phyloP scores from a whole-genome alignment of 768 basidiomycete genomes.

The Phlebiopsis flavidoalba region DNA sequence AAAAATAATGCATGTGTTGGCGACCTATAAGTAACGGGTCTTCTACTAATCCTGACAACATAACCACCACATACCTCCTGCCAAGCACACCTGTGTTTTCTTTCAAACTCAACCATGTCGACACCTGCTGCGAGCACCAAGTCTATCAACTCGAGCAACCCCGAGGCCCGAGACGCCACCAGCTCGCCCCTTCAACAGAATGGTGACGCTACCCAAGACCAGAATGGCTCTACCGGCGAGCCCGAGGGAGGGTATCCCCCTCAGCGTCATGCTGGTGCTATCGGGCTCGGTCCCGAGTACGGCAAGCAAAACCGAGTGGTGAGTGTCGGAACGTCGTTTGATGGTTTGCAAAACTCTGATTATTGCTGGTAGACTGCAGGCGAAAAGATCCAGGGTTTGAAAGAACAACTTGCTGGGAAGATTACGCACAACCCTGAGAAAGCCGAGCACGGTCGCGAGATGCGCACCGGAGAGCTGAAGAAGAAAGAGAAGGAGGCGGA shows the following conservation, averaged over 20 bases:
- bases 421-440: constrained; percentile 30
- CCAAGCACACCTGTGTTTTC: background rate
- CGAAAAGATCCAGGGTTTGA: constrained; percentile 33
- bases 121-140: constrained; percentile 3
- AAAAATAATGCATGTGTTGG: background rate
- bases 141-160: background rate
- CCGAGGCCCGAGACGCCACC: background rate
- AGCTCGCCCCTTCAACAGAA: background rate
- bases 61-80: background rate
- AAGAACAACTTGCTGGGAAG: constrained; percentile 37
- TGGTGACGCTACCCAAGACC: background rate
- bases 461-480: constrained; percentile 36
- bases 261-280: constrained; percentile 38
- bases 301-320: constrained; percentile 23
- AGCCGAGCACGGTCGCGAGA: constrained; percentile 33
- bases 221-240: background rate
- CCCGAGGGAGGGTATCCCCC: constrained; percentile 26
- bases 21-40: background rate
- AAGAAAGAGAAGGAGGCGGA: constrained; percentile 28
- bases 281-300: constrained; percentile 36
- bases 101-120: background rate
- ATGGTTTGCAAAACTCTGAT: background rate
- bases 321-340: constrained; percentile 3
- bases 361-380: constrained; percentile 18
- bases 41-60: background rate